Conservation (phyloP, 1,284 basidiomycete species). For the Leccinum subrobustum region DNA sequence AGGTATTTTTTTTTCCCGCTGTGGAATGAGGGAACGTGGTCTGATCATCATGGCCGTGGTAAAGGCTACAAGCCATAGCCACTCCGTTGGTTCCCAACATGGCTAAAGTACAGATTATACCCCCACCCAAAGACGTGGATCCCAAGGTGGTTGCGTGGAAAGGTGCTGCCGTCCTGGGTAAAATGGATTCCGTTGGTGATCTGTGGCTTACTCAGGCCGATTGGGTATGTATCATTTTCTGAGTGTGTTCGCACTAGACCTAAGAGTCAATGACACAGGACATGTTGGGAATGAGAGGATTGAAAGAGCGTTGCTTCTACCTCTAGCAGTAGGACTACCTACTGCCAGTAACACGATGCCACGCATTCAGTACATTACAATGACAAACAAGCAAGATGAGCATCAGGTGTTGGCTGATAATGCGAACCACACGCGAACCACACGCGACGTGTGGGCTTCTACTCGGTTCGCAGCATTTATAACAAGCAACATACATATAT, state of each 20-base stretch:
- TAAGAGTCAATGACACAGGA: slow-evolving; percentile 46
- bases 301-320: slow-evolving; percentile 80
- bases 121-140: slow-evolving; percentile 91
- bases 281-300: slow-evolving; percentile 71
- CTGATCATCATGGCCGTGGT: slow-evolving; percentile 9
- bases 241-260: neutral
- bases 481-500: slow-evolving; percentile 19
- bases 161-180: slow-evolving; percentile 90
- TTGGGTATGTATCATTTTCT: slow-evolving; percentile 61
- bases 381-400: slow-evolving; percentile 4
- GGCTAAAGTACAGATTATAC: slow-evolving; percentile 86
- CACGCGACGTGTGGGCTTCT: slow-evolving; percentile 1
- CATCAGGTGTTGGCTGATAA: neutral
- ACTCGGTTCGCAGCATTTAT: slow-evolving; percentile 12
- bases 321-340: slow-evolving; percentile 37
- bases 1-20: slow-evolving; percentile 43
- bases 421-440: neutral
- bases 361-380: slow-evolving; percentile 18
- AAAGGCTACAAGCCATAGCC: slow-evolving; percentile 76
- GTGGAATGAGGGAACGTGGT: slow-evolving; percentile 1
- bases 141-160: slow-evolving; percentile 92
- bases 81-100: slow-evolving; percentile 78
- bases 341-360: neutral
- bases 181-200: slow-evolving; percentile 87
- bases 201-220: slow-evolving; percentile 87